Percentiles rank a stretch among this genome's conserved stretches.
These are phyloP conservation scores for Globisporangium nunn DNA, from an alignment of 352 stramenopile genomes.

Conservation along the genomic window DNA sequence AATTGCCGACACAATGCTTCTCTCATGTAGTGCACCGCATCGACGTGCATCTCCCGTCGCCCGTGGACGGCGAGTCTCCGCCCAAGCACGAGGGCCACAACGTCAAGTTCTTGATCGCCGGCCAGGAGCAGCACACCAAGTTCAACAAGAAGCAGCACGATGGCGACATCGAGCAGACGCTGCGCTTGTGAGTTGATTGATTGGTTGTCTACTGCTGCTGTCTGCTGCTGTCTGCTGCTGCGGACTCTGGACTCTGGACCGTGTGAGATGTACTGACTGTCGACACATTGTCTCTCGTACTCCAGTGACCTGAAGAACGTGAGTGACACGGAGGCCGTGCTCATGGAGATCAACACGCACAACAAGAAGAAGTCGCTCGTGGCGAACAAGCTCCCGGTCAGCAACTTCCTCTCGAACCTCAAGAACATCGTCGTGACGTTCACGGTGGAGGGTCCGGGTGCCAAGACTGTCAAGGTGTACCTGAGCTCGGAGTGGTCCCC, in stretches of 20 bases:
- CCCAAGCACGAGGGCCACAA: slow-evolving; percentile 7
- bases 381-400: slow-evolving; percentile 22
- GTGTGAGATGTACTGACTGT: slow-evolving; percentile 2
- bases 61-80: background rate
- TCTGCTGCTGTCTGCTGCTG: background rate
- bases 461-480: slow-evolving; percentile 1
- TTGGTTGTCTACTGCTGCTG: too few relatives aligned
- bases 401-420: slow-evolving; percentile 24
- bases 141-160: slow-evolving; percentile 9
- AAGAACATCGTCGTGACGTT: slow-evolving; percentile 33
- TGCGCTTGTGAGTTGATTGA: slow-evolving; percentile 14
- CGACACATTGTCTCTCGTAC: too few relatives aligned
- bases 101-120: slow-evolving; percentile 11
- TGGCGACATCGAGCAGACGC: slow-evolving; percentile 9
- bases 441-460: background rate
- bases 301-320: slow-evolving; percentile 30
- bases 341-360: slow-evolving; percentile 39
- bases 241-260: too few relatives aligned
- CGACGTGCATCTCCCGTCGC: slow-evolving; percentile 5
- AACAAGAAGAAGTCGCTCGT: slow-evolving; percentile 27
- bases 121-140: slow-evolving; percentile 10
- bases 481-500: slow-evolving; percentile 7
- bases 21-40: slow-evolving; percentile 18
- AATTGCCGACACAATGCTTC: too few relatives aligned
- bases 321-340: slow-evolving; percentile 20